Evolutionary conservation across 345 rosid species (phyloP).

Genomic region (Clausena lansium): DNA sequence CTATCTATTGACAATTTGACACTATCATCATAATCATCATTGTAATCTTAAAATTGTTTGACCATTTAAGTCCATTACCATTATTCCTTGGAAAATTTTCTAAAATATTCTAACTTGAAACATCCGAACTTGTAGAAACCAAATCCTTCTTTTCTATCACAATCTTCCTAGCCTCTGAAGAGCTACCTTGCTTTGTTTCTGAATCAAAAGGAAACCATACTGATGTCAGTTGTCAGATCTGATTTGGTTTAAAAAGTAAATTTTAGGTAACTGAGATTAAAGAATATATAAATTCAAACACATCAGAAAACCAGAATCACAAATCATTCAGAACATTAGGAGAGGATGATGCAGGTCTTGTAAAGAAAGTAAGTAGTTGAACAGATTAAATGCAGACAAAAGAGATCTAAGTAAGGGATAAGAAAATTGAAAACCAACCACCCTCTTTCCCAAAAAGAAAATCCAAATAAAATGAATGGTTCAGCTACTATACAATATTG

Average conservation of each 20-base stretch:
- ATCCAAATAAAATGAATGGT: too few species aligned
- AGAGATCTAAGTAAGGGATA: too few species aligned
- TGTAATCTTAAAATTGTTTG: slow-evolving; percentile 12
- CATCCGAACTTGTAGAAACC: slow-evolving; percentile 11
- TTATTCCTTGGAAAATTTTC: slow-evolving; percentile 15
- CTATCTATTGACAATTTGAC: not conserved
- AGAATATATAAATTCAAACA: not conserved
- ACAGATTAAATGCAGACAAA: not conserved
- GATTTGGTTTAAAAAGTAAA: not conserved
- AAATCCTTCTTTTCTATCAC: slow-evolving; percentile 10
- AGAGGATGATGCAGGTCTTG: not conserved
- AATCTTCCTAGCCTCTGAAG: slow-evolving; percentile 8
- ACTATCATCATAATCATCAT: slow-evolving; percentile 10
- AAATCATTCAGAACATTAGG: not conserved
- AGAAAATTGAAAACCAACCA: too few species aligned
- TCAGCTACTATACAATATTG: too few species aligned
- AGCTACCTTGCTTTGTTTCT: slow-evolving; percentile 21
- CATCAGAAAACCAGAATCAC: not conserved
- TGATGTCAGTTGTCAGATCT: slow-evolving; percentile 1
- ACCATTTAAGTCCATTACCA: slow-evolving; percentile 19
- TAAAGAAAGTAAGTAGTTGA: not conserved
- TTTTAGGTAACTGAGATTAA: not conserved
- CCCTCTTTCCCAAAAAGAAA: too few species aligned
- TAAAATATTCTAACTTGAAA: slow-evolving; percentile 12
- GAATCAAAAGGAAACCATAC: slow-evolving; percentile 17